These are phyloP conservation scores for Fulvia fulva DNA, from an alignment of 2,329 filamentous ascomycete genomes.

Conservation along the genomic window DNA sequence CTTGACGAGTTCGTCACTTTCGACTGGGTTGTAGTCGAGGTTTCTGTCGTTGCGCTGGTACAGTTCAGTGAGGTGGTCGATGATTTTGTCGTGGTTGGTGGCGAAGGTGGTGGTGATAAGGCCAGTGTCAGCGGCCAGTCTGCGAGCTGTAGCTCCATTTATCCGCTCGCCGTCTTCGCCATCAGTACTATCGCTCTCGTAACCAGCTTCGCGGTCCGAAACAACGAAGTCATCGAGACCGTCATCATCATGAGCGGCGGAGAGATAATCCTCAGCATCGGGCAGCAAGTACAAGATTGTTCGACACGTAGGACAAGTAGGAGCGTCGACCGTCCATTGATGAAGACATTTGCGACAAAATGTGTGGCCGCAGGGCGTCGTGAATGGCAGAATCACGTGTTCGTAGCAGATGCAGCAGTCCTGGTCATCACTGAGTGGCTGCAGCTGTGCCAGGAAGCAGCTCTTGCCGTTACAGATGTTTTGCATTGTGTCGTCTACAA, in stretches of 20 bases:
- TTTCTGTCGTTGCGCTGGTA: background rate
- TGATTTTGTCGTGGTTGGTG: background rate
- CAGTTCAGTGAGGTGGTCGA: background rate
- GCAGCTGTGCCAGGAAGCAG: background rate
- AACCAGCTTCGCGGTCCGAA: background rate
- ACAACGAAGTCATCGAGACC: background rate
- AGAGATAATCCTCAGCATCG: background rate
- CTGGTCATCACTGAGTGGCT: background rate
- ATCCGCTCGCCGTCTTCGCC: background rate
- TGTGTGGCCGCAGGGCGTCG: background rate
- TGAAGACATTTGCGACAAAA: background rate
- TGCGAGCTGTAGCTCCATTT: background rate
- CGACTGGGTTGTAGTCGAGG: background rate
- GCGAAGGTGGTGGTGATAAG: background rate
- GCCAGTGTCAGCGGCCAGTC: background rate
- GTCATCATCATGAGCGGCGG: background rate
- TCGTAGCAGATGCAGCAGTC: background rate
- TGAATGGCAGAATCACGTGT: background rate
- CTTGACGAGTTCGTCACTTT: background rate
- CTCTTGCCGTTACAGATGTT: too few relatives aligned
- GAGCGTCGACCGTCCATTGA: background rate
- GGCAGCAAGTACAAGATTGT: background rate
- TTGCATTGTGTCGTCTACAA: too few relatives aligned
- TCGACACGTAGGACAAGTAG: background rate
- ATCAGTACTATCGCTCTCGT: background rate